A percentile compares a stretch with the other conserved stretches of the same genome.
Evolutionary conservation across 305 asterid species (phyloP).

Genomic region (Fraxinus baroniana): DNA sequence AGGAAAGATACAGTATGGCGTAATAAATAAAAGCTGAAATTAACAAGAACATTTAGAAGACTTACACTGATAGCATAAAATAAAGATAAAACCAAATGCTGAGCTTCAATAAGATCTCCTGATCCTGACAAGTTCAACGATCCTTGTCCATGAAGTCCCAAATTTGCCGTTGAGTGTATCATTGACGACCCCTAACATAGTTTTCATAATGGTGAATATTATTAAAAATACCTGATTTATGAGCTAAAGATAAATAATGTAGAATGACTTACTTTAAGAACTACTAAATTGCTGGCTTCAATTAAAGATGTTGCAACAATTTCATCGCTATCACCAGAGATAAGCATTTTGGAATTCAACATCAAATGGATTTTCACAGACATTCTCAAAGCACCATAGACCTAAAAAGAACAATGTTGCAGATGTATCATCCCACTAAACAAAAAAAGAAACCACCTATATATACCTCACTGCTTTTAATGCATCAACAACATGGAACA

Average conservation of each 20-base stretch:
- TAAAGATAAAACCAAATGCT: constrained; percentile 78
- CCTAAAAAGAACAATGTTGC: constrained; percentile 41
- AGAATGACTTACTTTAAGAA: constrained; percentile 67
- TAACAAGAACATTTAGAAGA: constrained; percentile 17
- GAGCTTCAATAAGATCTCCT: constrained; percentile 92
- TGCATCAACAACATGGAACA: constrained; percentile 6
- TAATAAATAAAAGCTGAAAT: background rate
- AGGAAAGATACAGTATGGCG: background rate
- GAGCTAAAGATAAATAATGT: constrained; percentile 12
- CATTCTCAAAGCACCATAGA: constrained; percentile 90
- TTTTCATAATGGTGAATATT: constrained; percentile 12
- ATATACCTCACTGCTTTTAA: constrained; percentile 12
- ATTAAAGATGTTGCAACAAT: constrained; percentile 78
- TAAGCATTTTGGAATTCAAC: constrained; percentile 78
- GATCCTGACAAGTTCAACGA: constrained; percentile 85
- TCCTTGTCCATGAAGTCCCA: constrained; percentile 94
- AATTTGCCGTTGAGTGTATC: constrained; percentile 83
- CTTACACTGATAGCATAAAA: constrained; percentile 81
- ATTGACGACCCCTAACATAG: constrained; percentile 68
- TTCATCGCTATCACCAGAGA: constrained; percentile 70
- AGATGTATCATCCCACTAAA: constrained; percentile 34
- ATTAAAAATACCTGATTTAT: constrained; percentile 10
- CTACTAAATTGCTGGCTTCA: constrained; percentile 88
- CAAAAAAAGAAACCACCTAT: constrained; percentile 23
- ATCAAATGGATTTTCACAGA: constrained; percentile 89